Base-by-base conservation (phyloP, 805 yeast species). In the Teunomyces lycoperdinae region DNA sequence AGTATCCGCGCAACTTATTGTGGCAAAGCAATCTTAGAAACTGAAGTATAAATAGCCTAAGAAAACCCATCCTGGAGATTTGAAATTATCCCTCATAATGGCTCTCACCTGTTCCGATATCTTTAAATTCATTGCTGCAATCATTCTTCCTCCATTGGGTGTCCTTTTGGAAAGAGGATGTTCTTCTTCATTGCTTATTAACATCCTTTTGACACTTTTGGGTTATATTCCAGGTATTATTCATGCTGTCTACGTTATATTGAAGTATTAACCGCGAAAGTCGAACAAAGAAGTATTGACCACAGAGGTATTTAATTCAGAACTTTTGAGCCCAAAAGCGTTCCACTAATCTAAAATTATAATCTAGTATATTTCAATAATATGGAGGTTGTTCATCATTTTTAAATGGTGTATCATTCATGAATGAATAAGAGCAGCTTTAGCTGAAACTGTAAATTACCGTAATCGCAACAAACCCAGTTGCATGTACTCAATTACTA, bases 181-280 rank as follows among this genome's bases (percentile, higher is more conserved):
- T 62, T 66, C 73, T 30, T 59, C 71, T 11, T 65, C 61, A 49
- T 58, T 65, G 8, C 62, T 66, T 49, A 71, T 87, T 59, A 85
- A 86, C 68, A 67, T 85, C 42, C 58, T 87, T 38, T 76, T 88
- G 59, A 83, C 91, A 17, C 63, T 82, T 52, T 74, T 88, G 49
- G 94, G 91, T 35, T 87, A 83, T 67, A 68, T 87, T 53, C 96
- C 96, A 2, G 95, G 88, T 50, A 76, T 83, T 44, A 61, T 84
- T 11, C 89, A 84, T 57, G 84, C 89, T 4, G 67, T 84, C 43
- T 84, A 79, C 58, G 70, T 84, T 42, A 79, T 81, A 36, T 54
- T 68, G 47, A 64, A 55, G 56, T 63, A 68, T 50, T 64, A 50
- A 48, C 13, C 10, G 4, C 32, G 17, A 7, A 2, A 2, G 17